phyloP scores from a whole-genome alignment of 2,329 filamentous ascomycete genomes.

The Colletotrichum nymphaeae region DNA sequence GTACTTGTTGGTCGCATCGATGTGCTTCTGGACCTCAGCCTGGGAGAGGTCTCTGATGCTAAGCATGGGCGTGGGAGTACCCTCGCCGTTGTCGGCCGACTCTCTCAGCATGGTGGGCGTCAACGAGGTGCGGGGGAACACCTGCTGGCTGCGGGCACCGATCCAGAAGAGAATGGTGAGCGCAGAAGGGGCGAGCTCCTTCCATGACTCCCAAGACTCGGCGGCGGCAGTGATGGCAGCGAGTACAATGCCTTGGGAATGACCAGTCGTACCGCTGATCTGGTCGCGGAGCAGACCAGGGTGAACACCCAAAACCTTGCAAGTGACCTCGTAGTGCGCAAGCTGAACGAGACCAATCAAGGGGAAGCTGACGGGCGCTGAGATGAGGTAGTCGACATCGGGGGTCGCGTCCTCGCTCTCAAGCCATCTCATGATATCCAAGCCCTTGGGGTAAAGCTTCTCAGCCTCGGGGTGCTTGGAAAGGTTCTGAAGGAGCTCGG shows the following conservation, averaged over 20 bases:
- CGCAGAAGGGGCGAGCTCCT: slow-evolving; percentile 81
- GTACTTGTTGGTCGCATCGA: slow-evolving; percentile 96
- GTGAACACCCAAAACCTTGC: slow-evolving; percentile 88
- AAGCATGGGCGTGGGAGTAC: slow-evolving; percentile 95
- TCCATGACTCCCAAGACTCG: slow-evolving; percentile 92
- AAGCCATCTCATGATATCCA: slow-evolving; percentile 95
- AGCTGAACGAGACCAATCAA: slow-evolving; percentile 96
- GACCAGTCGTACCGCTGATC: slow-evolving; percentile 89
- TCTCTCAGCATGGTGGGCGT: slow-evolving; percentile 92
- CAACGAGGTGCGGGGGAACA: slow-evolving; percentile 93
- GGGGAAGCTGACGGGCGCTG: slow-evolving; percentile 94
- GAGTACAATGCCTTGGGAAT: slow-evolving; percentile 96
- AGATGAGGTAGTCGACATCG: slow-evolving; percentile 93
- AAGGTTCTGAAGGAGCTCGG: slow-evolving; percentile 87
- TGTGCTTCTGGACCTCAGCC: slow-evolving; percentile 92
- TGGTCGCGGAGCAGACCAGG: slow-evolving; percentile 89
- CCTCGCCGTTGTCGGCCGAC: slow-evolving; percentile 93
- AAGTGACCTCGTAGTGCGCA: slow-evolving; percentile 94
- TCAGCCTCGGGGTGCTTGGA: slow-evolving; percentile 86
- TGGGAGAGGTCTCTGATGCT: slow-evolving; percentile 94
- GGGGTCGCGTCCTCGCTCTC: slow-evolving; percentile 90
- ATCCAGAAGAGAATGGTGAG: slow-evolving; percentile 99
- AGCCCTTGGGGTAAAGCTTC: slow-evolving; percentile 97
- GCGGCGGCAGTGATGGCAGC: slow-evolving; percentile 92
- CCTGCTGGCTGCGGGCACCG: slow-evolving; percentile 94